These are phyloP conservation scores for Choricystis sp. DNA, from an alignment of 139 green algal genomes.

Conservation along the genomic window DNA sequence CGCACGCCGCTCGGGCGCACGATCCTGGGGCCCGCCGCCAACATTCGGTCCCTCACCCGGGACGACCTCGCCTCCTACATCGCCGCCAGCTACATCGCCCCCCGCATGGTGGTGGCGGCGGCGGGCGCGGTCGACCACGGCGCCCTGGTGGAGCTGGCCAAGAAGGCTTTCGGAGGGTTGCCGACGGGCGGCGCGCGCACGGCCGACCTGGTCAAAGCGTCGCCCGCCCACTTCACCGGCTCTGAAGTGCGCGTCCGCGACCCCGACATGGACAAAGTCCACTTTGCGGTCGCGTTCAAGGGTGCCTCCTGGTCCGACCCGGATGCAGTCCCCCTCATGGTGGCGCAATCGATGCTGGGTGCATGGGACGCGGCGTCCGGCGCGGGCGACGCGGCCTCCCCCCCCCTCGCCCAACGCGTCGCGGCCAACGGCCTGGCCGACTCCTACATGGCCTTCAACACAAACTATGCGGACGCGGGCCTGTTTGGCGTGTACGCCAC, in stretches of 20 bases:
- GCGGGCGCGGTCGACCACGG: slow-evolving; percentile 91
- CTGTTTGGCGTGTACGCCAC: slow-evolving; percentile 89
- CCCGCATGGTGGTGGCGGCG: slow-evolving; percentile 70
- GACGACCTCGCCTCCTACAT: slow-evolving; percentile 91
- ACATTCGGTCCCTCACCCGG: slow-evolving; percentile 74
- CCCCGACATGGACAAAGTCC: slow-evolving; percentile 58
- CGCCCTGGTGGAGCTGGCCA: slow-evolving; percentile 65
- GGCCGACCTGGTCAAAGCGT: slow-evolving; percentile 29
- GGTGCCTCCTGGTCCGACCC: slow-evolving; percentile 84
- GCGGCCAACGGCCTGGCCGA: slow-evolving; percentile 70
- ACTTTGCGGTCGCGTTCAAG: slow-evolving; percentile 85
- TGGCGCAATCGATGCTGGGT: slow-evolving; percentile 70
- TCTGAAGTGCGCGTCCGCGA: slow-evolving; percentile 86
- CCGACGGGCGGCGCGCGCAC: slow-evolving; percentile 27
- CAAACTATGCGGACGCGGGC: slow-evolving; percentile 91
- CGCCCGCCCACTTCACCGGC: slow-evolving; percentile 80
- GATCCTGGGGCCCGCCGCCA: slow-evolving; percentile 87
- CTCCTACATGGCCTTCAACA: slow-evolving; percentile 92
- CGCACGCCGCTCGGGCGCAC: slow-evolving; percentile 80
- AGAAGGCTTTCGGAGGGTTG: slow-evolving; percentile 44
- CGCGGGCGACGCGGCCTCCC: slow-evolving; percentile 13
- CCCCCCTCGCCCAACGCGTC: slow-evolving; percentile 60
- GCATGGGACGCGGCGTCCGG: slow-evolving; percentile 50
- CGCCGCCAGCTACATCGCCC: slow-evolving; percentile 82
- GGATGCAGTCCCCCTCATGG: slow-evolving; percentile 91